Conservation (phyloP, 306 rosid genomes). For the Cyclanthera cordifolia region DNA sequence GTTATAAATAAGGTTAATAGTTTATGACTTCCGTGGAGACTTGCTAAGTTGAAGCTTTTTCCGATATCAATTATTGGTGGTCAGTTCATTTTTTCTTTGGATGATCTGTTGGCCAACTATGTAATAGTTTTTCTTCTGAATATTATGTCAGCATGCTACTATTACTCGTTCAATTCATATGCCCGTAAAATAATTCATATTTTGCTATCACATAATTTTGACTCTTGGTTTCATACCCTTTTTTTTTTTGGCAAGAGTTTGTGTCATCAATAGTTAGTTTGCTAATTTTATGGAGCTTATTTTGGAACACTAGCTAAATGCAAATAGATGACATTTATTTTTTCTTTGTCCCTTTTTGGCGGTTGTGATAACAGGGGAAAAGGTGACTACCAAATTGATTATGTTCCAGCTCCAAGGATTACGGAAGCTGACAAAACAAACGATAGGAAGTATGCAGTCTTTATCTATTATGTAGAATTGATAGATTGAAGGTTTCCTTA, state of each 20-base stretch:
- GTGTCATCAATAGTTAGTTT: neutral
- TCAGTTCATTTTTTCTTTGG: neutral
- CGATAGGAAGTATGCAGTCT: constrained; percentile 50
- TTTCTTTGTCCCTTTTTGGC: neutral
- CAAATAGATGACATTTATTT: neutral
- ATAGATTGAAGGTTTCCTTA: constrained; percentile 9
- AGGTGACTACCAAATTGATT: constrained; percentile 87
- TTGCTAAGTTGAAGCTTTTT: neutral
- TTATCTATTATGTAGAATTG: constrained; percentile 1
- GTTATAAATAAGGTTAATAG: neutral
- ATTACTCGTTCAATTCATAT: neutral
- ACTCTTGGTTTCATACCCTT: neutral
- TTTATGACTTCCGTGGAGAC: neutral
- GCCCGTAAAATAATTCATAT: neutral
- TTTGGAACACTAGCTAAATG: neutral
- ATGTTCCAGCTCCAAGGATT: constrained; percentile 77
- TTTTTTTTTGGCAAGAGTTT: neutral
- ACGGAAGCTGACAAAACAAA: constrained; percentile 88
- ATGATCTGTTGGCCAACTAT: neutral
- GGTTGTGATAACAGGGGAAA: constrained; percentile 32
- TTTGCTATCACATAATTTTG: neutral
- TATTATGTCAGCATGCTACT: neutral
- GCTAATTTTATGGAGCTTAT: neutral
- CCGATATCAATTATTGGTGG: neutral
- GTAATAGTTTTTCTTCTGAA: neutral